phyloP scores from a whole-genome alignment of 805 yeast species.

The Candida parachauliodes region DNA sequence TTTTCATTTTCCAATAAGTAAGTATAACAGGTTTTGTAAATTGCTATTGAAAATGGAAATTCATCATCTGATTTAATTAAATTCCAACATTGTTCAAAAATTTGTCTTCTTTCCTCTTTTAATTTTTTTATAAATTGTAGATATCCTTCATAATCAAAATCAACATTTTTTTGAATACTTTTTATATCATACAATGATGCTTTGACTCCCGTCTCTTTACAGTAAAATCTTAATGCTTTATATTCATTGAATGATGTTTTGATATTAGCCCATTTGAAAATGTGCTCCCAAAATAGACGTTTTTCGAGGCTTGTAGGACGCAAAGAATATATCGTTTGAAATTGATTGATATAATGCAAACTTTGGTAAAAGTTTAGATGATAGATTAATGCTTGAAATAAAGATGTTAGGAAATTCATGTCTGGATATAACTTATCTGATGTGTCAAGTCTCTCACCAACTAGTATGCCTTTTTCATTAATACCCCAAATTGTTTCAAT shows the following conservation, averaged over 20 bases:
- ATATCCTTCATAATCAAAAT: conserved; percentile 39
- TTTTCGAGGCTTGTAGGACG: conserved; percentile 12
- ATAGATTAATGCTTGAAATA: conserved; percentile 30
- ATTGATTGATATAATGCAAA: conserved; percentile 32
- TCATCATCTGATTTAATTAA: conserved; percentile 23
- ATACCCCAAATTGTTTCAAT: conserved; percentile 33
- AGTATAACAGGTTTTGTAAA: conserved; percentile 22
- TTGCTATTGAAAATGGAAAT: conserved; percentile 18
- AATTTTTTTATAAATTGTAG: conserved; percentile 23
- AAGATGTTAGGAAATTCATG: conserved; percentile 22
- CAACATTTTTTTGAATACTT: conserved; percentile 28
- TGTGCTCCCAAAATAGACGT: conserved; percentile 30
- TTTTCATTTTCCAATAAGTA: conserved; percentile 22
- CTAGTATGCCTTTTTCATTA: conserved; percentile 18
- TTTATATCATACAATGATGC: conserved; percentile 11
- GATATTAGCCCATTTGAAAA: conserved; percentile 36
- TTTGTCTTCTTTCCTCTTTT: conserved; percentile 20
- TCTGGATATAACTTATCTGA: conserved; percentile 23
- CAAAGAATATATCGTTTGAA: conserved; percentile 26
- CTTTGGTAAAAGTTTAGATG: conserved; percentile 29
- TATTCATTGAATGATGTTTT: conserved; percentile 27
- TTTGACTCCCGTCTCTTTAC: conserved; percentile 15
- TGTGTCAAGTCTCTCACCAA: conserved; percentile 1
- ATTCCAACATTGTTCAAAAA: conserved; percentile 32
- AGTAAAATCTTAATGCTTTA: conserved; percentile 24